A percentile compares a stretch with the other conserved stretches of the same genome.
Conservation (phyloP, 345 rosid species). For the Citrus sp. region DNA sequence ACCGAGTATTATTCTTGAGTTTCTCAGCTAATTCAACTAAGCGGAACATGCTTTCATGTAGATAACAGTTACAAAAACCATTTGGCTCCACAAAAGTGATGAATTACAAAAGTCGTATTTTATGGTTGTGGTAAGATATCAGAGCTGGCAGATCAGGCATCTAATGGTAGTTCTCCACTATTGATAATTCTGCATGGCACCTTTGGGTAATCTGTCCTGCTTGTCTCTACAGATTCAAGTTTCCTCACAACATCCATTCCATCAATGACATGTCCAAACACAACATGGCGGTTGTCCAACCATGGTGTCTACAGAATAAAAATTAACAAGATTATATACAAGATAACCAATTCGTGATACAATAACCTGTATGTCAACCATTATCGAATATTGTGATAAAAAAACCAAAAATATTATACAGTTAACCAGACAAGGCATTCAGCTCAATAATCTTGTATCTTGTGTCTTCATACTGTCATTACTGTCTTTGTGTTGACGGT, state of each 20-base stretch:
- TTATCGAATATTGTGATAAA: neutral
- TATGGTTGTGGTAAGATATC: neutral
- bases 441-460: neutral
- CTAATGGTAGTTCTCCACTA: slow-evolving; percentile 74
- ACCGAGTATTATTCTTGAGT: slow-evolving; percentile 1
- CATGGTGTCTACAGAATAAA: slow-evolving; percentile 55
- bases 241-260: slow-evolving; percentile 70
- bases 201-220: slow-evolving; percentile 62
- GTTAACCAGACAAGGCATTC: neutral
- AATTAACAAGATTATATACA: neutral
- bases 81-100: neutral
- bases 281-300: slow-evolving; percentile 93
- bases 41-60: neutral
- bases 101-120: neutral
- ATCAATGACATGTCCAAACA: slow-evolving; percentile 76
- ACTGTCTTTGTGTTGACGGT: neutral
- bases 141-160: slow-evolving; percentile 36
- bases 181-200: slow-evolving; percentile 70
- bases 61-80: neutral
- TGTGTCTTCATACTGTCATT: neutral
- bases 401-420: neutral
- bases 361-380: neutral
- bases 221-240: slow-evolving; percentile 77
- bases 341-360: neutral
- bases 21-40: slow-evolving; percentile 3